These are phyloP conservation scores for Allium sativum DNA, from an alignment of 106 monocot species.

Conservation along the genomic window DNA sequence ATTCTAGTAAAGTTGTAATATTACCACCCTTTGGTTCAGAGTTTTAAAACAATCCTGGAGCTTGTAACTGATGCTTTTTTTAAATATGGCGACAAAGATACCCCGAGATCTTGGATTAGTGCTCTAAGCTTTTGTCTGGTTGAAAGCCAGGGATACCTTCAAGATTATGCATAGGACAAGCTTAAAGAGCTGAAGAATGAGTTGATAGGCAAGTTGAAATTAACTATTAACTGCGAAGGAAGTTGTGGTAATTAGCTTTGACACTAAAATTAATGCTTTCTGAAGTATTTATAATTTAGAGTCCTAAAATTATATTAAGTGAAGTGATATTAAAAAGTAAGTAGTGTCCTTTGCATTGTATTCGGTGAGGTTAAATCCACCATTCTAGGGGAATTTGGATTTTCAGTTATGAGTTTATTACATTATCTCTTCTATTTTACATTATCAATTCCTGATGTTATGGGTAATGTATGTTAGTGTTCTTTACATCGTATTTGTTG, in stretches of 20 bases:
- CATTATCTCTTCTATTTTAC: too few relatives aligned
- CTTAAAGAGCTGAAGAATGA: constrained; percentile 84
- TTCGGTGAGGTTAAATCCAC: too few relatives aligned
- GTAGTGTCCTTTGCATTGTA: too few relatives aligned
- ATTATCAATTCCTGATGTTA: too few relatives aligned
- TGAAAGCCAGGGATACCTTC: constrained; percentile 80
- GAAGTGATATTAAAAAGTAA: too few relatives aligned
- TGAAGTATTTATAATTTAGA: too few relatives aligned
- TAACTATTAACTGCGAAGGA: constrained; percentile 79
- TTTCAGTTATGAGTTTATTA: too few relatives aligned
- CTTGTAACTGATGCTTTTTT: constrained; percentile 82
- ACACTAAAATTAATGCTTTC: too few relatives aligned
- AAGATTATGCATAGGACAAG: constrained; percentile 83
- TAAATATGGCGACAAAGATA: constrained; percentile 88
- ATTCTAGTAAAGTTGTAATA: background rate
- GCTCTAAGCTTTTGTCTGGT: constrained; percentile 72
- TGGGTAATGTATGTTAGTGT: too few relatives aligned
- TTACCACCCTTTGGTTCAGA: constrained; percentile 28
- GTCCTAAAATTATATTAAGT: too few relatives aligned
- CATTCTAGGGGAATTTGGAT: too few relatives aligned
- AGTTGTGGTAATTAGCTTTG: constrained; percentile 50
- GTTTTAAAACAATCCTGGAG: constrained; percentile 63
- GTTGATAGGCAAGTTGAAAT: constrained; percentile 59
- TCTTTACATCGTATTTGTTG: too few relatives aligned
- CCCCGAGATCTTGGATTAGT: constrained; percentile 77